phyloP scores from a whole-genome alignment of 805 yeast genomes.

The Wickerhamiella hasegawae region DNA sequence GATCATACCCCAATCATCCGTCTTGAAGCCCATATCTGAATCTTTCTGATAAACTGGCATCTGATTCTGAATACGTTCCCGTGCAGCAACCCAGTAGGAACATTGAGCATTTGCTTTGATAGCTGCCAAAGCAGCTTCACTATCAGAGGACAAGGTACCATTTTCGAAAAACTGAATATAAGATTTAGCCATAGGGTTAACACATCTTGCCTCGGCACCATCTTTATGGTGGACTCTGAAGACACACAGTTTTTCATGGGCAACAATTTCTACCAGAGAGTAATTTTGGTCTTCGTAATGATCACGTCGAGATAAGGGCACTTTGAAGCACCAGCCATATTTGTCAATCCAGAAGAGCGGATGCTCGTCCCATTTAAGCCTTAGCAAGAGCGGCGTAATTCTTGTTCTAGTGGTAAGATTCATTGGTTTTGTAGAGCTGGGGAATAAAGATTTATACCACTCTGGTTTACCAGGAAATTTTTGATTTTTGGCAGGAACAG shows the following conservation, averaged over 20 bases:
- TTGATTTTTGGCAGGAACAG: constrained; percentile 37
- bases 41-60: constrained; percentile 51
- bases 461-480: constrained; percentile 82
- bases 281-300: constrained; percentile 25
- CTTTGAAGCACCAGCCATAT: constrained; percentile 81
- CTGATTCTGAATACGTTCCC: constrained; percentile 72
- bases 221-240: constrained; percentile 82
- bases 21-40: constrained; percentile 9
- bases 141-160: constrained; percentile 55
- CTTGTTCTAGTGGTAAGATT: constrained; percentile 58
- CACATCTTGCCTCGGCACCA: constrained; percentile 59
- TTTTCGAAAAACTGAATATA: constrained; percentile 59
- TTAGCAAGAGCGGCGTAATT: constrained; percentile 56
- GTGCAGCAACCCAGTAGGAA: constrained; percentile 83
- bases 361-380: constrained; percentile 68
- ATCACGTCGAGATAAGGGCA: constrained; percentile 18
- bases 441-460: constrained; percentile 62
- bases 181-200: constrained; percentile 61
- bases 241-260: constrained; percentile 9
- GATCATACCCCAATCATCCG: constrained; percentile 43
- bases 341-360: constrained; percentile 70
- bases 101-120: constrained; percentile 61
- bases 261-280: constrained; percentile 11
- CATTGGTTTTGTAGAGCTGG: constrained; percentile 28
- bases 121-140: constrained; percentile 59